These are phyloP conservation scores for Pichia norvegensis DNA, from an alignment of 1,139 yeast species.

Conservation along the genomic window DNA sequence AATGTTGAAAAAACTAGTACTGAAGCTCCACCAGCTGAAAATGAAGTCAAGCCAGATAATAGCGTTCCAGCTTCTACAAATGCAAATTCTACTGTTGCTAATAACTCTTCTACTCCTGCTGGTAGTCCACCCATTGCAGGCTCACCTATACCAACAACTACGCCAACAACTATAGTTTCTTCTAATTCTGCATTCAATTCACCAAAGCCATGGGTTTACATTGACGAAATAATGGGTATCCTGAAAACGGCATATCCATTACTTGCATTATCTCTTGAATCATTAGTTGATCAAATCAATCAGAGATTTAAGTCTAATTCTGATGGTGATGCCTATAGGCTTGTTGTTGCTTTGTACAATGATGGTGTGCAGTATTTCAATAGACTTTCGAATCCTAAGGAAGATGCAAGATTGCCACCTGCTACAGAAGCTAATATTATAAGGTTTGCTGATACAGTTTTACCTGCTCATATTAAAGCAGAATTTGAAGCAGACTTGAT, in stretches of 20 bases:
- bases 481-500: slow-evolving; percentile 93
- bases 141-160: slow-evolving; percentile 4
- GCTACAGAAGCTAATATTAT: slow-evolving; percentile 87
- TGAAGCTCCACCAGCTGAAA: background rate
- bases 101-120: slow-evolving; percentile 10
- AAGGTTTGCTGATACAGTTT: slow-evolving; percentile 85
- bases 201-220: slow-evolving; percentile 83
- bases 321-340: slow-evolving; percentile 92
- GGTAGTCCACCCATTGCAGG: slow-evolving; percentile 11
- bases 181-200: background rate
- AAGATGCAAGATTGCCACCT: slow-evolving; percentile 82
- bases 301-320: slow-evolving; percentile 91
- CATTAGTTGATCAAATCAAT: slow-evolving; percentile 89
- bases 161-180: background rate
- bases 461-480: slow-evolving; percentile 83
- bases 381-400: slow-evolving; percentile 78
- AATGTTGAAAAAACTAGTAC: slow-evolving; percentile 1
- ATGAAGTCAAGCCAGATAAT: background rate
- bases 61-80: background rate
- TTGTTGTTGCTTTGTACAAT: slow-evolving; percentile 83
- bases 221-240: slow-evolving; percentile 91
- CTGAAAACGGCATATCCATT: slow-evolving; percentile 94
- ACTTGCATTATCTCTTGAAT: slow-evolving; percentile 84
- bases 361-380: slow-evolving; percentile 89
- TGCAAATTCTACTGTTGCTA: background rate